Evolutionary conservation across 192 early-diverging fungal genomes (phyloP), one percentile per base, ranked within the genome.

Genomic region (Backusella westeae): DNA sequence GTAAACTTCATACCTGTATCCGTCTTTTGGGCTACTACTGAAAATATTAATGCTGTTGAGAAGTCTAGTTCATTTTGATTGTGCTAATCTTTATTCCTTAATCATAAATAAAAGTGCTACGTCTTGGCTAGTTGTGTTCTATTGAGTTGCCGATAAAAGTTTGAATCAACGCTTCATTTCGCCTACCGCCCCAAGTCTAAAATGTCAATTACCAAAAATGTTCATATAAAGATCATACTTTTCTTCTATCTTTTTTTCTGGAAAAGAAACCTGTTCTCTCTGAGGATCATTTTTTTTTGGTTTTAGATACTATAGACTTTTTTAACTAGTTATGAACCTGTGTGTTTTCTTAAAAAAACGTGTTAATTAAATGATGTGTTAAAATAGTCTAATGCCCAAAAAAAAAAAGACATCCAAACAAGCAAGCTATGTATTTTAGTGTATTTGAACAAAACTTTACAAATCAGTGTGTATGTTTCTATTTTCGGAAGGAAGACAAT

Each of bases 391-490:
- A 26, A 59, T 59, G 8, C 6, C 46, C 15, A 26, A 9, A 23
- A 10, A 12, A 10, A 12, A 10, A 26, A 26, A 59, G 38, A 10
- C 0, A 39, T 39, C 38, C 38, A 59, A 6, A 59, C 21, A 59
- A 59, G 6, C 53, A 59, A 21, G 53, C 17, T 12, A 26, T 17
- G 10, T 59, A 9, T 23, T 59, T 59, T 59, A 59, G 53, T 59
- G n/a, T 59, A 59, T 59, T 59, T 59, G 10, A 59, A 63, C 56
- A 63, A 12, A 63, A 63, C 10, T 63, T 63, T 63, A 63, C 56
- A 63, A 63, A 63, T 63, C 56, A 63, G 56, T 63, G 56, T 26
- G 23, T 63, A 26, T 26, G 23, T 63, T 63, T 63, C 56, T 26
- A 29, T 63, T 63, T 63, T 63, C 12, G 56, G 56, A 63, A 63